Conservation (phyloP, 1,284 basidiomycete genomes). For the Sporisorium reilianum region DNA sequence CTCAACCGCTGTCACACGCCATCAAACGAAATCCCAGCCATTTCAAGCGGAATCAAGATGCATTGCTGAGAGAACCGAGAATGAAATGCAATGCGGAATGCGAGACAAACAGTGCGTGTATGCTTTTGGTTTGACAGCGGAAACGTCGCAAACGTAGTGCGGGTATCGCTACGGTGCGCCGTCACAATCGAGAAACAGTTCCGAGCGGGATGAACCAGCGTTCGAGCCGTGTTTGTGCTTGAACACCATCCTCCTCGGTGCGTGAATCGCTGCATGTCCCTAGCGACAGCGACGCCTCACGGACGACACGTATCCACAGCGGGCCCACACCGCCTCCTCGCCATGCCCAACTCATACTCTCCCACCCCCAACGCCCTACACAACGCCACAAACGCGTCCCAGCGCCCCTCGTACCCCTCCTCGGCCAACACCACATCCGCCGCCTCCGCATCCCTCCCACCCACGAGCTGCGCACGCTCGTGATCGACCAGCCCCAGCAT, state of each 20-base stretch:
- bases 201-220: neutral
- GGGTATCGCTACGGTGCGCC: conserved; percentile 27
- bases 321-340: conserved; percentile 40
- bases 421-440: conserved; percentile 38
- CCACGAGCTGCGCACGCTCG: conserved; percentile 15
- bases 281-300: no score
- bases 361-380: conserved; percentile 34
- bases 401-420: conserved; percentile 29
- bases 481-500: conserved; percentile 40
- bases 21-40: no score
- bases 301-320: conserved; percentile 38
- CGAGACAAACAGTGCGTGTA: conserved; percentile 4
- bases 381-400: conserved; percentile 30
- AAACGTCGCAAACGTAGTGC: conserved; percentile 6
- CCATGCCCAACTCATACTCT: conserved; percentile 26
- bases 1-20: no score
- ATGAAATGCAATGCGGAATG: conserved; percentile 3
- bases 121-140: conserved; percentile 5
- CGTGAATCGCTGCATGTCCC: no score
- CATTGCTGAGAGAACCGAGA: neutral
- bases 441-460: conserved; percentile 20
- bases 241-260: no score
- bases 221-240: no score
- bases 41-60: neutral
- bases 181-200: no score